Base-by-base conservation (phyloP, 257 asterid genomes). In the Rauvolfia tetraphylla region DNA sequence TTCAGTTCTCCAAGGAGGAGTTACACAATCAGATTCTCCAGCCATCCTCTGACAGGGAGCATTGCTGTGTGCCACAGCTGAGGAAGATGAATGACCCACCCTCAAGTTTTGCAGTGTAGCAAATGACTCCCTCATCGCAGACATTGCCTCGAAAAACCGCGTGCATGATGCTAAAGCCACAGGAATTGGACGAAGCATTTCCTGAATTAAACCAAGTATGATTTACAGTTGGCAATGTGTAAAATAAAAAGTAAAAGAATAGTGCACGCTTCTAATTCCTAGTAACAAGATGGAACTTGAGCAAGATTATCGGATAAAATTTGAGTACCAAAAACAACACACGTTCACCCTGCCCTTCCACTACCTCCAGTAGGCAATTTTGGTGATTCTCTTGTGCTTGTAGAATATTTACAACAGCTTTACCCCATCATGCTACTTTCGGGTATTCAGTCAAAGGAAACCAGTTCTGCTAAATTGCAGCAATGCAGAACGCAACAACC, bases 111-210 rank as follows among this genome's bases (percentile, higher is more conserved):
- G 99, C 71, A 95, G 97, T 39, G 93, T 89, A 71, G 95, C 87
- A 72, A 91, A 92, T 14, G 95, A 92, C 73, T 94, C 98, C 73
- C 98, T 88, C 98, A 92, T 92, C 63, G 97, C 98, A 29, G 98
- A 92, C 93, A 91, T 93, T 29, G 98, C 99, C 87, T 92, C 98
- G 71, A 95, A 92, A 87, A 92, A 90, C 10, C 98, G 92, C 54
- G 98, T 95, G 90, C 98, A 92, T 11, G 99, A 95, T 72, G 99
- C 99, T 83, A 92, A 79, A 39, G 98, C 98, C 62, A 92, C 97
- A n/a, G 98, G 98, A 77, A 94, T 94, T 17, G 98, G 98, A 61
- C 97, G 93, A 33, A 92, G 95, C 97, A 94, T 92, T 87, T 94
- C 98, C 97, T 92, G 80, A 78, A 82, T 33, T 59, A 72, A 17